A percentile compares a stretch with the other conserved stretches of the same genome.
Evolutionary conservation across 768 basidiomycete species (phyloP).

Genomic region (Pisolithus orientalis): DNA sequence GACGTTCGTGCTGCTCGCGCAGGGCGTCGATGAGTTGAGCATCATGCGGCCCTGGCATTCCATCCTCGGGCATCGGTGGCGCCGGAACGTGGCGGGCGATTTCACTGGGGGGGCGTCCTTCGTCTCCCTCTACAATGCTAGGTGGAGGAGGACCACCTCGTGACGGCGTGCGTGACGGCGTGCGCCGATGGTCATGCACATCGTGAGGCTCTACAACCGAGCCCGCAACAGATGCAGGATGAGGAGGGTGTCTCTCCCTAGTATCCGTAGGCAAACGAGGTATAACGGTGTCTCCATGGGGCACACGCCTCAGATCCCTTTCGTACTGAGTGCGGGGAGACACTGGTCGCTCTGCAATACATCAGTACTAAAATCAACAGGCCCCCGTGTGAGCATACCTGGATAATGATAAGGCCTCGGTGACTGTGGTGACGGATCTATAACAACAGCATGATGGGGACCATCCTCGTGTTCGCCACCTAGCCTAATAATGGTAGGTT

Average conservation of each 20-base stretch:
- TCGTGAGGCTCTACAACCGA: not conserved
- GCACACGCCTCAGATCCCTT: conserved; percentile 5
- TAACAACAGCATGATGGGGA: not conserved
- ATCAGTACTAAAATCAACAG: conserved; percentile 1
- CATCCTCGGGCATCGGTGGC: conserved; percentile 10
- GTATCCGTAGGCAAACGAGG: conserved; percentile 9
- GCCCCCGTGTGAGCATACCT: conserved; percentile 10
- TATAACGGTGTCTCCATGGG: conserved; percentile 8
- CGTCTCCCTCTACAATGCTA: conserved; percentile 14
- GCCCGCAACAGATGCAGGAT: not conserved
- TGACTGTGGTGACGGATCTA: not conserved
- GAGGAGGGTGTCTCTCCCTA: not conserved
- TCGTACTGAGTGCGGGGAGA: conserved; percentile 6
- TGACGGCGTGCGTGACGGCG: conserved; percentile 11
- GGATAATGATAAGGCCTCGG: conserved; percentile 1
- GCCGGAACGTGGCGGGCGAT: conserved; percentile 21
- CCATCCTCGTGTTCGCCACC: conserved; percentile 9
- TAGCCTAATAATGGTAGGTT: conserved; percentile 26
- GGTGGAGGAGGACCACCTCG: conserved; percentile 11
- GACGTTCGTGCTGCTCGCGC: conserved; percentile 42
- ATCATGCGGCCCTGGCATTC: conserved; percentile 21
- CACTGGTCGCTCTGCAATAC: conserved; percentile 10
- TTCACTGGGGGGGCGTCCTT: conserved; percentile 16
- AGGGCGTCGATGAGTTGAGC: conserved; percentile 39
- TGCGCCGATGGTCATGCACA: not conserved